A percentile compares a stretch with the other conserved stretches of the same genome.
These are phyloP conservation scores for Solanum chilense DNA, from an alignment of 257 asterid species.

Conservation along the genomic window DNA sequence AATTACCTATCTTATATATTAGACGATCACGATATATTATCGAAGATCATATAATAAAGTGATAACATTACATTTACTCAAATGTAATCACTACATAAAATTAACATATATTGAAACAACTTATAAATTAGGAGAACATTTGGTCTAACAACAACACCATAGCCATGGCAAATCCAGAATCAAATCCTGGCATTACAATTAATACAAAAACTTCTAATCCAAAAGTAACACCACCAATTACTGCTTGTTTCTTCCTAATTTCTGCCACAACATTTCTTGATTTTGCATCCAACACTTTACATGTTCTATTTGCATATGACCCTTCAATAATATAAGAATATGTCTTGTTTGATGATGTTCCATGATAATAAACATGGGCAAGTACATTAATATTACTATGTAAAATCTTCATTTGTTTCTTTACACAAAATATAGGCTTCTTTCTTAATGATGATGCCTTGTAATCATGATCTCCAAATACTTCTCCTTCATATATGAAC, in stretches of 20 bases:
- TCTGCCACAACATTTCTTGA: slow-evolving; percentile 48
- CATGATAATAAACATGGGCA: slow-evolving; percentile 36
- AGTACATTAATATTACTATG: slow-evolving; percentile 25
- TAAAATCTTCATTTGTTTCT: slow-evolving; percentile 20
- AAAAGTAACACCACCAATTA: slow-evolving; percentile 31
- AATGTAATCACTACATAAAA: background rate
- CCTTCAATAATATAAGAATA: slow-evolving; percentile 43
- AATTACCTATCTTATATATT: background rate
- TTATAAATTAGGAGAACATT: slow-evolving; percentile 20
- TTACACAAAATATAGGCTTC: slow-evolving; percentile 37
- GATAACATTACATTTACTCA: background rate
- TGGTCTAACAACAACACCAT: slow-evolving; percentile 39
- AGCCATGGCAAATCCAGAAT: slow-evolving; percentile 36
- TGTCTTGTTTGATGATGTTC: slow-evolving; percentile 15
- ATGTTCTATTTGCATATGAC: slow-evolving; percentile 45
- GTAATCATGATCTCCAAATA: slow-evolving; percentile 8
- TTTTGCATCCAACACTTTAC: slow-evolving; percentile 44
- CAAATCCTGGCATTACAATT: slow-evolving; percentile 17
- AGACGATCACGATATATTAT: background rate
- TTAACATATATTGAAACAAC: background rate
- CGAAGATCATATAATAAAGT: background rate
- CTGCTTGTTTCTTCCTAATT: slow-evolving; percentile 54
- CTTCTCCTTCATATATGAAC: slow-evolving; percentile 63
- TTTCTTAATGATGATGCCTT: slow-evolving; percentile 5
- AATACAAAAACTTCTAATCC: slow-evolving; percentile 52